These are phyloP conservation scores for Acrodontium crateriforme DNA, from an alignment of 2,329 filamentous ascomycete genomes.

Conservation along the genomic window DNA sequence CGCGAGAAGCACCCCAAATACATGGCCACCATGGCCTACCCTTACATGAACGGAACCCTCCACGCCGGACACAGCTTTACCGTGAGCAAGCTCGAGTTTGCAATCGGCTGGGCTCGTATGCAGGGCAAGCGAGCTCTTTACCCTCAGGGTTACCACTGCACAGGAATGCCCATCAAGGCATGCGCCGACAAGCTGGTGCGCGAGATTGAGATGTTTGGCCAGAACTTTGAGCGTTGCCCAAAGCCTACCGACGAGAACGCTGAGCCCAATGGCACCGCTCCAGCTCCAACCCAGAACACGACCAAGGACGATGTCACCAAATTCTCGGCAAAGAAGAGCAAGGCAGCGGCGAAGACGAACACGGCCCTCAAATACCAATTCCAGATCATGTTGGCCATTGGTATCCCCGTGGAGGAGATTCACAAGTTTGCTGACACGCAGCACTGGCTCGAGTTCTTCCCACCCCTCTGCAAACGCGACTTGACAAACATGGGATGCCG, in stretches of 20 bases:
- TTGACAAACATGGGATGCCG: conserved; percentile 71
- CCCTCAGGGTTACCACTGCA: conserved; percentile 90
- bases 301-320: conserved; percentile 75
- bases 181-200: conserved; percentile 88
- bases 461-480: conserved; percentile 64
- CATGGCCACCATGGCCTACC: conserved; percentile 66
- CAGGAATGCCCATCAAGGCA: conserved; percentile 95
- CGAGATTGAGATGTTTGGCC: conserved; percentile 79
- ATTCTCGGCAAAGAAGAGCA: conserved; percentile 85
- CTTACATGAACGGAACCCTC: conserved; percentile 69
- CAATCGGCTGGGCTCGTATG: conserved; percentile 75
- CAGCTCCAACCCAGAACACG: conserved; percentile 48
- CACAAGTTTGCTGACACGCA: conserved; percentile 84
- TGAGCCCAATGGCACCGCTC: conserved; percentile 25
- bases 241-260: conserved; percentile 31
- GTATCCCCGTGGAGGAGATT: conserved; percentile 77
- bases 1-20: conserved; percentile 79
- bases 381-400: conserved; percentile 85
- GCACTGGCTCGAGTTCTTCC: conserved; percentile 88
- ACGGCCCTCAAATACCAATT: conserved; percentile 94
- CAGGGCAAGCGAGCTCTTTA: conserved; percentile 77
- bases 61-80: conserved; percentile 92
- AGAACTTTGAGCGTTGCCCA: conserved; percentile 67
- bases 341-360: conserved; percentile 68
- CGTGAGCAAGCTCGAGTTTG: conserved; percentile 85